Evolutionary conservation across 75 land plant genomes (phyloP), one percentile per base, ranked within the genome.

Genomic region (Cunninghamia lanceolata): DNA sequence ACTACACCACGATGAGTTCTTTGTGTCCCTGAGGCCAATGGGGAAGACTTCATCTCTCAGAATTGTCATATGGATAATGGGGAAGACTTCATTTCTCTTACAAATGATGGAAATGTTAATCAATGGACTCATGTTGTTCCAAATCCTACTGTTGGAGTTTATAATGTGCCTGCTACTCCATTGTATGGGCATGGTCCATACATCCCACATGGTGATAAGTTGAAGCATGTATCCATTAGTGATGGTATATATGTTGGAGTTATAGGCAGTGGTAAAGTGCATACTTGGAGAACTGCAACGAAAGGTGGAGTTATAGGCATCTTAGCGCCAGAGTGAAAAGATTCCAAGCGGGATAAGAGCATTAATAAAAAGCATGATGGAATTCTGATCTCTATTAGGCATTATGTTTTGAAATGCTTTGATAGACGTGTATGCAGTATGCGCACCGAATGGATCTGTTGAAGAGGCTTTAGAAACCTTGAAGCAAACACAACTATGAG

Each of bases 101-200:
- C 91, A 8, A 86, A 85, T 82, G 91, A 90, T 85, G 91, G 91
- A 28, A 86, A 87, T 50, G 89, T 87, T 68, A 89, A 90, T 82
- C 91, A 90, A 36, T 90, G 91, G 91, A 90, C 89, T 32, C 89
- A 90, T 87, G 86, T 43, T 30, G 75, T 80, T 2, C 88, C 90
- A 50, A 89, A 87, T 86, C 88, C 90, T 66, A 86, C 86, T 71
- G 84, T 78, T 80, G 90, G 88, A 35, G 88, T 89, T 56, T 87
- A 89, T 79, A 89, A 89, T 87, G 70, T 82, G 36, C 90, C 90
- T 34, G 85, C 85, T 84, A 87, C 91, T 40, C 88, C 89, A 75
- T 39, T 82, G 25, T 39, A 82, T 82, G 89, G 88, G 9, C 86
- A 82, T 82, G 86, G 88, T 19, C 88, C 90, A 19, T 50, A 66